Evolutionary conservation across 306 rosid species (phyloP), one percentile per base, ranked within the genome.

Genomic region (Inga laurina): DNA sequence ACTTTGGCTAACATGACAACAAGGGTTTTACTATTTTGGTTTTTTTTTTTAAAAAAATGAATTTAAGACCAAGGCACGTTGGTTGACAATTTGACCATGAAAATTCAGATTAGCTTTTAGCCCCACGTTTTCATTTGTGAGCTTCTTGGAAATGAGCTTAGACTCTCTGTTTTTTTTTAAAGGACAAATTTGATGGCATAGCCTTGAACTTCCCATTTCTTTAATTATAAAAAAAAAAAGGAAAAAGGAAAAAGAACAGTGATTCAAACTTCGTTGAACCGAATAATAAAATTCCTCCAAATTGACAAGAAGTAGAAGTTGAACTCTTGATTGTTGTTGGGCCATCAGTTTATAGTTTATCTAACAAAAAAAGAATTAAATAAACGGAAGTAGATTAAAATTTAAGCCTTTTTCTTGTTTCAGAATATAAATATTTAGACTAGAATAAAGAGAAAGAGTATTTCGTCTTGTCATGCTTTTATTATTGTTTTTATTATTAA

Each of bases 1-100:
- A 8, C 13, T n/a, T 57, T 21, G 32, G 67, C 3, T 61, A 10
- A 6, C 67, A 11, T 45, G 32, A 46, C 2, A 48, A 46, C 2
- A 48, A 5, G 4, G n/a, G n/a, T 65, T 30, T 13, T 65, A 32
- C 4, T 11, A 51, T 30, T 32, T 30, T 27, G 3, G 9, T 13
- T 5, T 8, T 32, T 1, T 32, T 1, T 2, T 2, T 3, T 0
- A 14, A 12, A 41, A 24, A 32, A 7, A 32, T 6, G 5, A 59
- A 72, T 5, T 41, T 1, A 32, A 77, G 61, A 77, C 72, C 34
- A 10, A 10, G 32, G 48, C 85, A 69, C 86, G 76, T 84, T 82
- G 74, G 71, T 82, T 87, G 90, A 84, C 82, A 75, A 14, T 43
- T 75, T 79, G 86, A 84, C 84, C 78, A 21, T n/a, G 59, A 65